Conservation (phyloP, 306 rosid genomes). For the Leucaena leucocephala region DNA sequence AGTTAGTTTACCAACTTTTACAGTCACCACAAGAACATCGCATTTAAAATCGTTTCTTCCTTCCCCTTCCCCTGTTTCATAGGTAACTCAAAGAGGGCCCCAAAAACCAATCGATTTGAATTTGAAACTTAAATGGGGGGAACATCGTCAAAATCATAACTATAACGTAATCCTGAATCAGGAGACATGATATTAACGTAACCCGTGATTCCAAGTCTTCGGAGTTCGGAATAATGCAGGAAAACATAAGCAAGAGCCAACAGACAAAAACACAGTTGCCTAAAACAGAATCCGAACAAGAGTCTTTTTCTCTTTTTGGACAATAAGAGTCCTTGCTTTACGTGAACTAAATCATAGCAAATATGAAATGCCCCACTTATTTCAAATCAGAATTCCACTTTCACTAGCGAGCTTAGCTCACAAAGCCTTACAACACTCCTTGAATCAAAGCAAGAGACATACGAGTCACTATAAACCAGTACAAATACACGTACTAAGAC, state of each 20-base stretch:
- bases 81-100: conserved; percentile 8
- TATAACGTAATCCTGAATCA: neutral
- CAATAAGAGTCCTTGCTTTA: neutral
- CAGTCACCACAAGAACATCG: neutral
- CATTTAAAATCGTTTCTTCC: neutral
- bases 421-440: neutral
- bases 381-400: neutral
- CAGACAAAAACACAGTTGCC: neutral
- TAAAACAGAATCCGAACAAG: neutral
- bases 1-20: neutral
- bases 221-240: neutral
- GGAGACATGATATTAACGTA: neutral
- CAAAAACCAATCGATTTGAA: conserved; percentile 11
- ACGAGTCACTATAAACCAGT: neutral
- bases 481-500: neutral
- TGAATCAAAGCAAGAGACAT: neutral
- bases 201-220: neutral
- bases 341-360: neutral
- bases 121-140: neutral
- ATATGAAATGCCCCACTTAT: neutral
- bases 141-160: neutral
- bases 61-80: conserved; percentile 20
- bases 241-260: neutral
- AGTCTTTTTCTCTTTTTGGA: neutral
- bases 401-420: neutral